These are phyloP conservation scores for Leucoagaricus sp. DNA, from an alignment of 1,284 basidiomycete species.

Conservation along the genomic window DNA sequence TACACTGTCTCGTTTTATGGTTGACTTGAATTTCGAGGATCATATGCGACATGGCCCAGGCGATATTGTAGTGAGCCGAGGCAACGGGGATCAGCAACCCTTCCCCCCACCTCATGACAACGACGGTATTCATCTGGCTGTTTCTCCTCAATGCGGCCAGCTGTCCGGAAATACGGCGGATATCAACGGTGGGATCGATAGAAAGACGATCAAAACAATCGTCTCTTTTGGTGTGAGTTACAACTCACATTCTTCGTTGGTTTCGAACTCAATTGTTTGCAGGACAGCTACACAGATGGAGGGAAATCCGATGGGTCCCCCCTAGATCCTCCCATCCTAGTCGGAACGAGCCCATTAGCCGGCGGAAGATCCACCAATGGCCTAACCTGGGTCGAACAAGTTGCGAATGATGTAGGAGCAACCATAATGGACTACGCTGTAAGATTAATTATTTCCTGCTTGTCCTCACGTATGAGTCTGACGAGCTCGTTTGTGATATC, in stretches of 20 bases:
- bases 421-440: slow-evolving; percentile 47
- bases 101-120: slow-evolving; percentile 12
- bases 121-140: slow-evolving; percentile 38
- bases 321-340: slow-evolving; percentile 30
- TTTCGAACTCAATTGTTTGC: not conserved
- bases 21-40: not conserved
- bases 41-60: not conserved
- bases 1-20: not conserved
- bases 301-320: slow-evolving; percentile 30
- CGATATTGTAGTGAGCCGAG: not conserved
- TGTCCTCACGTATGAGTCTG: no score
- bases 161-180: slow-evolving; percentile 39
- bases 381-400: slow-evolving; percentile 37
- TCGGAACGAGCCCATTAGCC: slow-evolving; percentile 34
- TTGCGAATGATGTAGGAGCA: slow-evolving; percentile 34
- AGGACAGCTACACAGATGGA: slow-evolving; percentile 41
- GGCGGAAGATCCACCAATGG: slow-evolving; percentile 42
- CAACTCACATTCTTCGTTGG: not conserved
- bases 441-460: slow-evolving; percentile 15
- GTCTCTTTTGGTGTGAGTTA: slow-evolving; percentile 47
- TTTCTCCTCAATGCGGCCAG: slow-evolving; percentile 42
- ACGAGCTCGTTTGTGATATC: no score
- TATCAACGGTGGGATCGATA: slow-evolving; percentile 43
- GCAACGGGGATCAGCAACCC: slow-evolving; percentile 1
- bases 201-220: slow-evolving; percentile 38